These are phyloP conservation scores for Pulveroboletus sp. DNA, from an alignment of 1,284 basidiomycete species.

Conservation along the genomic window DNA sequence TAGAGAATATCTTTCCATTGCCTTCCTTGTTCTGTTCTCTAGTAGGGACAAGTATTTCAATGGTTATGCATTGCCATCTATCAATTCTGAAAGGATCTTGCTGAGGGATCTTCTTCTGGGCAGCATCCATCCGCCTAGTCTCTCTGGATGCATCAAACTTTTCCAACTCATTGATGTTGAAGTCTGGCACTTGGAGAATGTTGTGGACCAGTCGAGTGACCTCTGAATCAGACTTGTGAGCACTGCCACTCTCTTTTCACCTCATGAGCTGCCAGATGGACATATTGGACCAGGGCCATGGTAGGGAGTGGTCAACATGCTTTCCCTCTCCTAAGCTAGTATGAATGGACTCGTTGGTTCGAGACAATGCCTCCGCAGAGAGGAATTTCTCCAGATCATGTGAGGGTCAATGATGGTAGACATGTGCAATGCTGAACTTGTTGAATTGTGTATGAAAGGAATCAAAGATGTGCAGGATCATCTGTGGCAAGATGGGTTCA, in stretches of 20 bases:
- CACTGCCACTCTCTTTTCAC: not conserved
- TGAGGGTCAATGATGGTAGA: not conserved
- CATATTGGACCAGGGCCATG: constrained; percentile 4
- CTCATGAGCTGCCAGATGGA: not conserved
- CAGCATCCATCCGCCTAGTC: not conserved
- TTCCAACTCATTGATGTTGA: not conserved
- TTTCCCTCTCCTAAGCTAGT: not conserved
- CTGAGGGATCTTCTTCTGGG: not conserved
- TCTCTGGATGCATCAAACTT: not conserved
- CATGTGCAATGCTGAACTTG: not conserved
- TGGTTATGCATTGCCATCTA: not conserved
- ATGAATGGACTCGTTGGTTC: not conserved
- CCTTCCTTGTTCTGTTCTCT: not conserved
- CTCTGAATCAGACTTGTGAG: constrained; percentile 1
- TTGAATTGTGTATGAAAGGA: constrained; percentile 1
- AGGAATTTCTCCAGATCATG: not conserved
- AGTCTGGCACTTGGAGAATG: not conserved
- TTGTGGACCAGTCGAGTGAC: not conserved
- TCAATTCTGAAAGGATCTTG: not conserved
- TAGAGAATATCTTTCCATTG: not conserved
- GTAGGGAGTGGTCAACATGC: not conserved
- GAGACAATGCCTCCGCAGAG: not conserved
- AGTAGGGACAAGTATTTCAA: not conserved
- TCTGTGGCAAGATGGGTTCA: not conserved
- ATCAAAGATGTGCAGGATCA: constrained; percentile 1